Percentiles rank a stretch among this genome's conserved stretches.
phyloP scores from a whole-genome alignment of 1,284 basidiomycete genomes.

The Ceratobasidium sp. region DNA sequence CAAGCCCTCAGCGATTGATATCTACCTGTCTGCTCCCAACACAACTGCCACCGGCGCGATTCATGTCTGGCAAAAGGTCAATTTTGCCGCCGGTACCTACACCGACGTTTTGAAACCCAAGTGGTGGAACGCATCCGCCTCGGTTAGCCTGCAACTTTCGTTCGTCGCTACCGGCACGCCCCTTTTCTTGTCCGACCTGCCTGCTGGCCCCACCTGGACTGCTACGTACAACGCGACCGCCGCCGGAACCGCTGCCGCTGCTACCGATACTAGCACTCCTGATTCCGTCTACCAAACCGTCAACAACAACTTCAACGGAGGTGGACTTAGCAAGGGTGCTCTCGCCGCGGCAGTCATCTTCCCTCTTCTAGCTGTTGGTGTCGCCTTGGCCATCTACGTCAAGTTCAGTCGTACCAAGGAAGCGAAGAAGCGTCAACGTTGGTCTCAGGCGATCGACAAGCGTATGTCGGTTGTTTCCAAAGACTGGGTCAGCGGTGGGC shows the following conservation, averaged over 20 bases:
- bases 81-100: conserved; percentile 62
- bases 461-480: conserved; percentile 82
- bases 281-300: conserved; percentile 51
- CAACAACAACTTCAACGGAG: conserved; percentile 44
- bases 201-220: conserved; percentile 78
- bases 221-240: conserved; percentile 64
- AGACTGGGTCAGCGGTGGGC: conserved; percentile 78
- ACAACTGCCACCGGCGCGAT: conserved; percentile 60
- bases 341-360: conserved; percentile 82
- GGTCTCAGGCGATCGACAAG: conserved; percentile 77
- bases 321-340: conserved; percentile 66
- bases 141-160: conserved; percentile 68
- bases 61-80: conserved; percentile 71
- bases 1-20: conserved; percentile 69
- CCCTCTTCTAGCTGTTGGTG: conserved; percentile 67
- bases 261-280: conserved; percentile 58
- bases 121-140: conserved; percentile 79
- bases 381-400: conserved; percentile 65
- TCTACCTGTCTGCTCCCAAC: conserved; percentile 75
- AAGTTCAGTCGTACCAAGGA: conserved; percentile 67
- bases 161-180: conserved; percentile 69
- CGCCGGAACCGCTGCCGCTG: conserved; percentile 53
- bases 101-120: conserved; percentile 66
- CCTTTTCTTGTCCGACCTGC: conserved; percentile 66
- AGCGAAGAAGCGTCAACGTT: conserved; percentile 70